phyloP scores from a whole-genome alignment of 805 yeast genomes.

The Peterozyma toletana region DNA sequence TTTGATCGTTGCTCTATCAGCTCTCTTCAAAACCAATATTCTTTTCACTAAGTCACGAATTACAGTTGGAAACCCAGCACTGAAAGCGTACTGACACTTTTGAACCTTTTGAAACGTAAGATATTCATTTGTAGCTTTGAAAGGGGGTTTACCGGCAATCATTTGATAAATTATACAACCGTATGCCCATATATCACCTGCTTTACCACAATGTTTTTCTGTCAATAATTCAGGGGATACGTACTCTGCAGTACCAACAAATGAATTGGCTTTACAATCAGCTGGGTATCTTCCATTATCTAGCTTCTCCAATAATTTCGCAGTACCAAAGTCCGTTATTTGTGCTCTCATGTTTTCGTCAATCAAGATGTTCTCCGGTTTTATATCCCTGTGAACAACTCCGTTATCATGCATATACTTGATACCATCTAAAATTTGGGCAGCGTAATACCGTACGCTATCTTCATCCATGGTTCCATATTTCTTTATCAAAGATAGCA shows the following conservation, averaged over 20 bases:
- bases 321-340: conserved; percentile 83
- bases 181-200: conserved; percentile 56
- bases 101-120: conserved; percentile 76
- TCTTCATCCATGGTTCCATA: conserved; percentile 68
- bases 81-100: conserved; percentile 73
- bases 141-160: conserved; percentile 70
- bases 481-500: conserved; percentile 58
- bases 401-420: conserved; percentile 69
- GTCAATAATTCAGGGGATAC: conserved; percentile 83
- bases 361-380: conserved; percentile 74
- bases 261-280: conserved; percentile 67
- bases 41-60: conserved; percentile 68
- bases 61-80: conserved; percentile 76
- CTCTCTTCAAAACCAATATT: conserved; percentile 57
- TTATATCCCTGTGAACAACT: conserved; percentile 73
- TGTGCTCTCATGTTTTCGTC: conserved; percentile 55
- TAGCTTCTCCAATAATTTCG: conserved; percentile 55
- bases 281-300: conserved; percentile 50
- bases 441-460: conserved; percentile 58
- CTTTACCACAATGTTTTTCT: conserved; percentile 59
- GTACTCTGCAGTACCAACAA: conserved; percentile 95
- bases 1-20: conserved; percentile 48
- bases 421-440: conserved; percentile 70
- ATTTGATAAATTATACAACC: conserved; percentile 55
- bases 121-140: conserved; percentile 78